A percentile compares a stretch with the other conserved stretches of the same genome.
These are phyloP conservation scores for Passalora sequoiae DNA, from an alignment of 2,329 filamentous ascomycete species.

Conservation along the genomic window DNA sequence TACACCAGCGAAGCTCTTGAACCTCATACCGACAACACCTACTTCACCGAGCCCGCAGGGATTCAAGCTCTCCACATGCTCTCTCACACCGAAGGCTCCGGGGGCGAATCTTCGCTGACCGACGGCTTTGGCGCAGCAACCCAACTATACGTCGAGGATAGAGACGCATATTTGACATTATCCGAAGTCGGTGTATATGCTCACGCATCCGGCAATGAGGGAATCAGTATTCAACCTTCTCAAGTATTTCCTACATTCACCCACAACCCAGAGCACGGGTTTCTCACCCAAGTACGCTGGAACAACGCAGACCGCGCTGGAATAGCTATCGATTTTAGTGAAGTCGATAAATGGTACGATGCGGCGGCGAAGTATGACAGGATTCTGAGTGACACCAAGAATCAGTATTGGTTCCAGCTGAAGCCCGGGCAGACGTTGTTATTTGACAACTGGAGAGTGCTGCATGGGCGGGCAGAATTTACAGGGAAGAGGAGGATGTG, in stretches of 20 bases:
- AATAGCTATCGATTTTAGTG: constrained; percentile 51
- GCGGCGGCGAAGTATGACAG: constrained; percentile 68
- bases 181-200: constrained; percentile 57
- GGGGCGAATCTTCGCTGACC: constrained; percentile 75
- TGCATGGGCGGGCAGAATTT: constrained; percentile 82
- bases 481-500: constrained; percentile 81
- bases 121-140: constrained; percentile 75
- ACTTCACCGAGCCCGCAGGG: constrained; percentile 87
- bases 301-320: constrained; percentile 85
- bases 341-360: constrained; percentile 61
- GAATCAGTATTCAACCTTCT: constrained; percentile 72
- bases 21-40: constrained; percentile 90
- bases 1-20: constrained; percentile 81
- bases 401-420: constrained; percentile 76
- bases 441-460: constrained; percentile 92
- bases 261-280: constrained; percentile 42
- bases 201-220: constrained; percentile 83
- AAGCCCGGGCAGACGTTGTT: constrained; percentile 72
- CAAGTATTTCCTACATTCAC: constrained; percentile 67
- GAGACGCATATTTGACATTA: constrained; percentile 55
- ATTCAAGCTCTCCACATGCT: constrained; percentile 91
- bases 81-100: constrained; percentile 64
- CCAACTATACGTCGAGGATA: constrained; percentile 53
- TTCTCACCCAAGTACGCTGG: constrained; percentile 70
- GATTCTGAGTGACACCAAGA: constrained; percentile 59